phyloP scores from a whole-genome alignment of 2,329 filamentous ascomycete genomes.

The Phialophora chinensis region DNA sequence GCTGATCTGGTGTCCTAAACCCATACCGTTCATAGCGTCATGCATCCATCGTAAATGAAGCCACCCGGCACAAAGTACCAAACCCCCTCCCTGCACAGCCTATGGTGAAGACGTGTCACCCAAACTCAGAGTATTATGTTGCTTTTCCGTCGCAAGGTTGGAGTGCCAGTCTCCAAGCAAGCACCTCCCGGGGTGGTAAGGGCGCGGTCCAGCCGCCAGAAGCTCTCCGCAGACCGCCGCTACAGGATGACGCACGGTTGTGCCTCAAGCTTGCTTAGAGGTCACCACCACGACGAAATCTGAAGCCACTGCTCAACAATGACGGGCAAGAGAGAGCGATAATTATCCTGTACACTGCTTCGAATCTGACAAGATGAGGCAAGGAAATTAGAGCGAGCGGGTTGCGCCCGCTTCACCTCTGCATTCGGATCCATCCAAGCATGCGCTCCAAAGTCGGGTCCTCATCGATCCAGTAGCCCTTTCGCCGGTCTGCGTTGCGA shows the following conservation, averaged over 20 bases:
- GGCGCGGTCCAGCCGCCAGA: background rate
- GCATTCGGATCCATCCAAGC: conserved; percentile 51
- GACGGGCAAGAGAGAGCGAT: background rate
- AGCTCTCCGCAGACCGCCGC: background rate
- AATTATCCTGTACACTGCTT: conserved; percentile 3
- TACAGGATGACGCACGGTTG: background rate
- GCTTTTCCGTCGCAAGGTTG: background rate
- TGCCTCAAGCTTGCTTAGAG: background rate
- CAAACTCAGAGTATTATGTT: background rate
- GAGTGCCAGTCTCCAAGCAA: conserved; percentile 1
- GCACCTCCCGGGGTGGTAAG: background rate
- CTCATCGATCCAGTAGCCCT: conserved; percentile 67
- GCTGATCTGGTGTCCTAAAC: background rate
- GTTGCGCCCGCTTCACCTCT: conserved; percentile 39
- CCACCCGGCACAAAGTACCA: conserved; percentile 6
- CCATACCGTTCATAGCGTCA: conserved; percentile 7
- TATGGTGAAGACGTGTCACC: background rate
- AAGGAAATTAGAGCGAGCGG: background rate
- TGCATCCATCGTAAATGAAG: conserved; percentile 15
- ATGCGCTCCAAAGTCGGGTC: conserved; percentile 63
- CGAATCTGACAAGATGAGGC: background rate
- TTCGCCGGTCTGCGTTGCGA: conserved; percentile 59
- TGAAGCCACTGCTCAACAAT: conserved; percentile 12
- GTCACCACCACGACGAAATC: background rate
- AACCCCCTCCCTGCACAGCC: background rate